Base-by-base conservation (phyloP, 2,329 filamentous ascomycete species). In the Alternaria incomplexa region DNA sequence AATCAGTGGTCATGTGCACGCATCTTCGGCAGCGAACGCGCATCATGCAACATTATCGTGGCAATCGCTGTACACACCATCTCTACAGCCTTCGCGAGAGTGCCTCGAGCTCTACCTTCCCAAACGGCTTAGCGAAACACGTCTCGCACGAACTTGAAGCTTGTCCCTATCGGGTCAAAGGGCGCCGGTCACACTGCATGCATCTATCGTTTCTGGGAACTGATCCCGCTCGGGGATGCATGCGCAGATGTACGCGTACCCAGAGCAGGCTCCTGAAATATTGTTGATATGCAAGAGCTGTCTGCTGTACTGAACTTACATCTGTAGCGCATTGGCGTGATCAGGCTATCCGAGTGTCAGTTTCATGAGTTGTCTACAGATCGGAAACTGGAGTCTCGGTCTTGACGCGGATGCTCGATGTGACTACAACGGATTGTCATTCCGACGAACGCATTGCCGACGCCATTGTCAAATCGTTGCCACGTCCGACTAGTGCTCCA, bases 31-130 rank as follows among this genome's bases (percentile, higher is more conserved):
- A 22, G 40, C 13, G 9, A 56, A 17, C 7, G 40, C 48, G 30
- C 13, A 13, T 25, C 10, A 51, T 30, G 30, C 25, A 48, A 28
- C 20, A 7, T 48, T 50, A 32, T 48, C 32, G 30, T 62, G 8
- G 22, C 22, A 32, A 43, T 47, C 59, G 47, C 47, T 22, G 30
- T 44, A 15, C 17, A 62, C 56, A 48, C 60, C 12, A 54, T 54
- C 43, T 48, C 8, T 12, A 17, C 45, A 56, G 12, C 46, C 22
- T 22, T 30, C 32, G 17, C n/a, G 40, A 25, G 26, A 13, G 10
- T 55, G 26, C 50, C 56, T 30, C 10, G 30, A 48, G 20, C 30
- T 30, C 54, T 44, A 62, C 60, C 60, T 62, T 62, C 60, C 56
- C 32, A n/a, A 62, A 55, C 43, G 32, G 50, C 50, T 55, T 58